Evolutionary conservation across 2,329 filamentous ascomycete genomes (phyloP).

Genomic region (Ceratocystis lukuohia): DNA sequence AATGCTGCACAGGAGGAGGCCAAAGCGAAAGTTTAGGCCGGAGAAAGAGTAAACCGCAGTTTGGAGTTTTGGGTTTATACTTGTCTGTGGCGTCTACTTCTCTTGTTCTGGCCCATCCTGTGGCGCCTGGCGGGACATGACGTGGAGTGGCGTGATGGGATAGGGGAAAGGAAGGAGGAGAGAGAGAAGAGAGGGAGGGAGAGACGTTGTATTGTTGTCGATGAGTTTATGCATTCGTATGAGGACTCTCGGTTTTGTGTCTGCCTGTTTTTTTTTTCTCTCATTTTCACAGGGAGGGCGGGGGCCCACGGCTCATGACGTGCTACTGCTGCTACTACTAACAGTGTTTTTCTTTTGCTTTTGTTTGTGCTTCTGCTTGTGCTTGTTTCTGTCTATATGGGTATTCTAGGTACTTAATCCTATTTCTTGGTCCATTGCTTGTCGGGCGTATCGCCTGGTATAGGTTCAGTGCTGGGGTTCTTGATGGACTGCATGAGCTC

Average conservation of each 20-base stretch:
- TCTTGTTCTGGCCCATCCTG: not conserved
- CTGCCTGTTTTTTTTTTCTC: not conserved
- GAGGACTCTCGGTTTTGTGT: conserved; percentile 1
- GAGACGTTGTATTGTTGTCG: not conserved
- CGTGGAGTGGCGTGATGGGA: not conserved
- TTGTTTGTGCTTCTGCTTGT: not conserved
- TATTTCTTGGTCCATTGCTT: conserved; percentile 13
- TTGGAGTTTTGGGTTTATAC: not conserved
- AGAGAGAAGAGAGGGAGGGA: not conserved
- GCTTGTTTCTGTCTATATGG: not conserved
- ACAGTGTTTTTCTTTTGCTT: not conserved
- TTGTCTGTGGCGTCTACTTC: not conserved
- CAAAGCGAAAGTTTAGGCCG: not conserved
- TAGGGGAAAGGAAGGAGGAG: not conserved
- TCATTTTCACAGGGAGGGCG: not conserved
- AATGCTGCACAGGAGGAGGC: conserved; percentile 6
- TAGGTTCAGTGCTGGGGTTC: conserved; percentile 24
- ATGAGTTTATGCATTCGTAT: not conserved
- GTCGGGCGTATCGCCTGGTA: conserved; percentile 2
- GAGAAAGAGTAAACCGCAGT: not conserved
- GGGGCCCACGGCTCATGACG: too few relatives aligned
- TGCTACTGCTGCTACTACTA: too few relatives aligned
- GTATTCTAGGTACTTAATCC: not conserved
- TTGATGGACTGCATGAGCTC: conserved; percentile 79
- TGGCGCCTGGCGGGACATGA: not conserved